Evolutionary conservation across 1,284 basidiomycete species (phyloP), one percentile per base, ranked within the genome.

Genomic region (Cutaneotrichosporon cutaneum): DNA sequence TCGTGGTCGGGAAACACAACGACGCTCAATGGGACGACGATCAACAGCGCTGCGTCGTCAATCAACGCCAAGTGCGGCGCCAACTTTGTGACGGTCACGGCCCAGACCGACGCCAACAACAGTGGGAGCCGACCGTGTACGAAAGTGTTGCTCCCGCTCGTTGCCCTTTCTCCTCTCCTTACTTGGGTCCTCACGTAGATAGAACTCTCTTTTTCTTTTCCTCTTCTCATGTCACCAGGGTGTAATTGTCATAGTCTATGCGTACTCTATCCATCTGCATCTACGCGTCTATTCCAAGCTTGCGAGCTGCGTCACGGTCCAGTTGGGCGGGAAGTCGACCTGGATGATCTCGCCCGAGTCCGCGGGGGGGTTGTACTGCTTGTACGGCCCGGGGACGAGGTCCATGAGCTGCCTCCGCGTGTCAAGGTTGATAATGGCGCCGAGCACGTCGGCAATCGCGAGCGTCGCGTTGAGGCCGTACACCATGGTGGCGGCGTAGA

Each of bases 401-500:
- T 26, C 48, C 18, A 27, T 27, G 3, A 51, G 26, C 6, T 27
- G 27, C 27, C 26, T 27, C 18, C 27, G 26, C 26, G 26, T 30
- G 26, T 51, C 48, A 9, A 51, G 26, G 26, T 51, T 45, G 32
- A 66, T 48, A 21, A 56, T 54, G 0, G 92, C 90, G 82, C 88
- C 92, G 26, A 90, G 82, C 13, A 86, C 86, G 71, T 96, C 94
- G 6, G 93, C 82, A 36, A 95, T 72, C 5, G 88, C 88, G n/a
- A 88, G 85, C 0, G 90, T 92, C 58, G 92, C 89, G 9, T 89
- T 90, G 69, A 93, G 84, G 0, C 90, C 93, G 78, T 94, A 94
- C 5, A 99, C 94, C 68, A 98, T 83, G 2, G 92, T 97, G 5
- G 90, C 88, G 0, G 95, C 95, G 73, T 97, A 99, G 82, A 92